phyloP scores from a whole-genome alignment of 2,329 filamentous ascomycete species.

The Penicillium sp. region DNA sequence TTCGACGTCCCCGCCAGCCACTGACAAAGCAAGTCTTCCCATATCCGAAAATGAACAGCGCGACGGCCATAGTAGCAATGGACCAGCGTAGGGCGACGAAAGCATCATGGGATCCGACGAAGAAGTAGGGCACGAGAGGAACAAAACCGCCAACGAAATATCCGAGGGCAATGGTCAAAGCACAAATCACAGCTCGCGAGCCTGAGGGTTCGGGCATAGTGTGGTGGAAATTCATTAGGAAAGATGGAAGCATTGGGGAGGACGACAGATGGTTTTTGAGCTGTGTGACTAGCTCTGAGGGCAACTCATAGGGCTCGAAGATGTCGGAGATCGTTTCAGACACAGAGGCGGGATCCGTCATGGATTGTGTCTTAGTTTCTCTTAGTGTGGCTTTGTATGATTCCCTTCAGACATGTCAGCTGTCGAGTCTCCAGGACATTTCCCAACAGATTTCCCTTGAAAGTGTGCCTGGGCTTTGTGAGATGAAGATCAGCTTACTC shows the following conservation, averaged over 20 bases:
- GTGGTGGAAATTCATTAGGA: constrained; percentile 46
- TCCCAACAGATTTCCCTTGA: too few species aligned
- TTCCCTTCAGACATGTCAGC: constrained; percentile 27
- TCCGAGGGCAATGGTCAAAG: constrained; percentile 41
- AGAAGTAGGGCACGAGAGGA: constrained; percentile 56
- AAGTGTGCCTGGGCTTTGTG: too few species aligned
- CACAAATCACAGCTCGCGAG: constrained; percentile 40
- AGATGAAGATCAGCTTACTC: constrained; percentile 27
- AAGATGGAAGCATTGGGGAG: constrained; percentile 39
- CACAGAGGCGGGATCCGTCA: constrained; percentile 32
- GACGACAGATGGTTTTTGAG: constrained; percentile 37
- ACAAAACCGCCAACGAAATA: constrained; percentile 48
- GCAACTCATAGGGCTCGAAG: constrained; percentile 42
- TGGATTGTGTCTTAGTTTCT: constrained; percentile 35
- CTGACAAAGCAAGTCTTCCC: constrained; percentile 47
- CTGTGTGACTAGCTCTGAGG: constrained; percentile 35
- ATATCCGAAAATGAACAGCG: constrained; percentile 53
- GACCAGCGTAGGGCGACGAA: constrained; percentile 67
- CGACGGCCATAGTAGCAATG: constrained; percentile 53
- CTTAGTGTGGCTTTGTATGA: constrained; percentile 42
- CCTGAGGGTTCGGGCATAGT: constrained; percentile 40
- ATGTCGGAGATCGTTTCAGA: constrained; percentile 37
- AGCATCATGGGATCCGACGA: constrained; percentile 73
- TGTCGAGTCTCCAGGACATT: neutral
- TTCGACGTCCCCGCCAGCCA: constrained; percentile 37